Evolutionary conservation across 1,284 basidiomycete genomes (phyloP), one percentile per base, ranked within the genome.

Genomic region (Ustilago tritici): DNA sequence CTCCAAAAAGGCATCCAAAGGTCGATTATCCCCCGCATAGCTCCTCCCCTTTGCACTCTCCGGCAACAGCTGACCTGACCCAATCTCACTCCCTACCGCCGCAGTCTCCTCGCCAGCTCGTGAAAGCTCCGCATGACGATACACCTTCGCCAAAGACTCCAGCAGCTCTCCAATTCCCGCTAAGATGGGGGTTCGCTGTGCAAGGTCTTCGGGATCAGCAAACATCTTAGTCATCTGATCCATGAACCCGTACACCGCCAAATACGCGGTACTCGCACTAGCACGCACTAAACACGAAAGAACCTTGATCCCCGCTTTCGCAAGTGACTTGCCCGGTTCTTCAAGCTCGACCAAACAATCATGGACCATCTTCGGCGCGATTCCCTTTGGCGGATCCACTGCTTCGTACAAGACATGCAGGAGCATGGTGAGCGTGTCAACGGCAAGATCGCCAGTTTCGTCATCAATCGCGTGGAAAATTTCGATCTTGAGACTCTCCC

Each of bases 161-260:
- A 84, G 70, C 15, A 85, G 50, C 52, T 80, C 72, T 5, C 78
- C 79, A 19, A 84, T 65, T 9, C 80, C 81, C 3, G 70, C 69
- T 14, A 97, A 88, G 38, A 93, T 90, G 0, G 93, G 89, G 2
- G 91, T 90, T 7, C 94, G 91, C 71, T 92, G 92, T 1, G 91
- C 89, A 0, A 91, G 88, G 74, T 98, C 92, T 55, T 92, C 91
- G 0, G 94, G 92, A 76, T 91, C 89, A 68, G 91, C 89, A 88
- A 93, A 97, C 54, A 94, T 88, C 55, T 88, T 89, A 23, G 76
- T 77, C 62, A 79, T 66, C 62, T 72, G 73, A 40, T 84, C 80
- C 70, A 84, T 73, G 31, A 70, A 65, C 12, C 62, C 68, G 66
- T 70, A 74, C 15, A 79, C 70, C 10, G 81, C 76, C 17, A 74